Base-by-base conservation (phyloP, 192 early-diverging fungal genomes). In the Coemansia sp. region DNA sequence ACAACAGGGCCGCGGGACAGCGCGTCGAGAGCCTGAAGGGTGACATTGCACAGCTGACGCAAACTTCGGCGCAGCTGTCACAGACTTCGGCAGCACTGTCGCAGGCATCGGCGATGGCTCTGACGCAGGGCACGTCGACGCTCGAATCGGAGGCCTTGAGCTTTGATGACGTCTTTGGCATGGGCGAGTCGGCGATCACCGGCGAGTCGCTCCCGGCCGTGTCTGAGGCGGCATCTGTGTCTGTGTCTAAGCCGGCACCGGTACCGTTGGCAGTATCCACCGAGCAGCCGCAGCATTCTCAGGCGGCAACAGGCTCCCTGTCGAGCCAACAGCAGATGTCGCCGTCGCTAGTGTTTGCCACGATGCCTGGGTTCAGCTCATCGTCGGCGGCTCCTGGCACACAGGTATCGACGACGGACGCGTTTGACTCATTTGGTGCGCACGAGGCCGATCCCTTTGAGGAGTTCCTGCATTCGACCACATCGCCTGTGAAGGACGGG, bases 91-190 rank as follows among this genome's bases (percentile, higher is more conserved):
- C 32, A 29, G 53, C 46, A 0, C 30, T 53, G 8, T 47, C 59
- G 3, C 48, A 30, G 33, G 6, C 24, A 15, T n/a, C 22, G 14
- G 7, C 32, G 1, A 14, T 26, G 15, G 29, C n/a, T 9, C 4
- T 23, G 23, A 45, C 20, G 38, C 37, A 48, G 27, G 34, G 23
- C 18, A 27, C 39, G 26, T 41, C 50, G 34, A 32, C 54, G 1
- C 13, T 46, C 5, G 50, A 47, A 33, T 48, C 44, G 9, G 60
- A 67, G 33, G 44, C 41, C 0, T 58, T 55, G 13, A 77, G 73
- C 58, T 77, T 77, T 61, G 73, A 77, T n/a, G 73, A 77, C 36
- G 49, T 77, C 17, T 77, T 77, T 58, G 73, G n/a, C n/a, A n/a
- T n/a, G n/a, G n/a, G n/a, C n/a, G n/a, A n/a, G n/a, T n/a, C n/a